Conservation (phyloP, 352 stramenopile species). For the Pythium vanterpoolii region DNA sequence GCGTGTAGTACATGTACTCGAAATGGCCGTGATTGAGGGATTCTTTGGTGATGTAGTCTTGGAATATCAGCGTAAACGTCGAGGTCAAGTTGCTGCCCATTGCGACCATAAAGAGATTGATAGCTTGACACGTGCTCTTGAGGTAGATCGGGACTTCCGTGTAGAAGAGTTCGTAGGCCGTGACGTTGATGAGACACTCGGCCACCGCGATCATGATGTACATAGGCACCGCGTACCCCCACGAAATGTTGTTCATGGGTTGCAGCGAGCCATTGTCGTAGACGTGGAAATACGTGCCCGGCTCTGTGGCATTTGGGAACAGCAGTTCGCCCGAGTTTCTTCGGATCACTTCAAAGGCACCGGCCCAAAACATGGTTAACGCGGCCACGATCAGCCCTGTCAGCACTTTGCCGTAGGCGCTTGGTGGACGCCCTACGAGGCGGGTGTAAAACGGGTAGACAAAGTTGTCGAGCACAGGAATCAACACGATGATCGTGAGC, state of each 20-base stretch:
- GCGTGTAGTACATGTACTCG: conserved; percentile 89
- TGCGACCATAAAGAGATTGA: conserved; percentile 86
- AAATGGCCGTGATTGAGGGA: conserved; percentile 80
- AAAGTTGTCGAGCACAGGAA: conserved; percentile 67
- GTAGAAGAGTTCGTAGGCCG: conserved; percentile 87
- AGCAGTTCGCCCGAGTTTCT: conserved; percentile 41
- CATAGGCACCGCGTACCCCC: conserved; percentile 77
- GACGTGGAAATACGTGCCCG: conserved; percentile 29
- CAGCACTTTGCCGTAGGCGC: conserved; percentile 78
- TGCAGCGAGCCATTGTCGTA: conserved; percentile 52
- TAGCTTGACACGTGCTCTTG: conserved; percentile 85
- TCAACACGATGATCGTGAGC: conserved; percentile 78
- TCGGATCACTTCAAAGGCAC: conserved; percentile 77
- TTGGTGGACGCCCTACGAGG: conserved; percentile 52
- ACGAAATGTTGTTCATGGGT: conserved; percentile 83
- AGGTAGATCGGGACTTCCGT: conserved; percentile 83
- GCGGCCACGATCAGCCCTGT: conserved; percentile 70
- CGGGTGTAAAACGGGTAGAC: conserved; percentile 69
- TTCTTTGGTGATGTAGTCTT: conserved; percentile 64
- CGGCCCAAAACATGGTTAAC: conserved; percentile 83
- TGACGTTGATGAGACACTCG: conserved; percentile 88
- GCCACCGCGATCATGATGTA: conserved; percentile 81
- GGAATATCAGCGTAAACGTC: conserved; percentile 85
- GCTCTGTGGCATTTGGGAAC: conserved; percentile 22
- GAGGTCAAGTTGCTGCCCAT: conserved; percentile 88